A percentile compares a stretch with the other conserved stretches of the same genome.
These are phyloP conservation scores for Vitis rotundifolia DNA, from an alignment of 164 flowering plant genomes.

Conservation along the genomic window DNA sequence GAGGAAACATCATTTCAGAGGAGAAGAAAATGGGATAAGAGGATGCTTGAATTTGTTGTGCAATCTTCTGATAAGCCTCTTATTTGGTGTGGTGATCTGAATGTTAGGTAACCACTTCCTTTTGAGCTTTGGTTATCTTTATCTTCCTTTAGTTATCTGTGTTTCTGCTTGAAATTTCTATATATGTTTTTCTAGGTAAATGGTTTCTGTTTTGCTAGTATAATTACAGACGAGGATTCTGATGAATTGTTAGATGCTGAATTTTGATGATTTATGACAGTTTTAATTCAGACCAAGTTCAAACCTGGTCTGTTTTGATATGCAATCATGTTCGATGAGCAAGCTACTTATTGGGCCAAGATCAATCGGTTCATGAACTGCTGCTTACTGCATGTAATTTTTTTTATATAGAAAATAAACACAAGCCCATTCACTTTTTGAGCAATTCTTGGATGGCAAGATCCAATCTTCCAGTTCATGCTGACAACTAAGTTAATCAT, in stretches of 20 bases:
- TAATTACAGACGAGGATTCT: no score
- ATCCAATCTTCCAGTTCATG: no score
- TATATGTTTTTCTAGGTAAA: no score
- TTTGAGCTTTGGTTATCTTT: neutral
- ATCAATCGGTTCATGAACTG: neutral
- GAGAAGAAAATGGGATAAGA: slow-evolving; percentile 98
- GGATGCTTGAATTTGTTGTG: slow-evolving; percentile 73
- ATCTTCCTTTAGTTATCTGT: neutral
- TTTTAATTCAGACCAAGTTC: no score
- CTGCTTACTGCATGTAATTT: neutral
- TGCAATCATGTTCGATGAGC: no score
- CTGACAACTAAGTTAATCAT: no score
- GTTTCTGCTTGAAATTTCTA: neutral
- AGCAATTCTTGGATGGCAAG: neutral
- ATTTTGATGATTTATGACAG: no score
- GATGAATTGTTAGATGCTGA: no score
- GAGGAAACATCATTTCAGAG: slow-evolving; percentile 85
- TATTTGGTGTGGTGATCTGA: slow-evolving; percentile 98
- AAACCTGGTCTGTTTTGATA: no score
- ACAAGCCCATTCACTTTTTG: neutral
- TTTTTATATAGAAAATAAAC: neutral
- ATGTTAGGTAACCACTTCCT: slow-evolving; percentile 68
- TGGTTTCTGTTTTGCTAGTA: no score
- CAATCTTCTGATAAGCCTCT: slow-evolving; percentile 76
- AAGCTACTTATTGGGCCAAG: neutral